phyloP scores from a whole-genome alignment of 495 filamentous ascomycete genomes.

The Penicillium pancosmium region DNA sequence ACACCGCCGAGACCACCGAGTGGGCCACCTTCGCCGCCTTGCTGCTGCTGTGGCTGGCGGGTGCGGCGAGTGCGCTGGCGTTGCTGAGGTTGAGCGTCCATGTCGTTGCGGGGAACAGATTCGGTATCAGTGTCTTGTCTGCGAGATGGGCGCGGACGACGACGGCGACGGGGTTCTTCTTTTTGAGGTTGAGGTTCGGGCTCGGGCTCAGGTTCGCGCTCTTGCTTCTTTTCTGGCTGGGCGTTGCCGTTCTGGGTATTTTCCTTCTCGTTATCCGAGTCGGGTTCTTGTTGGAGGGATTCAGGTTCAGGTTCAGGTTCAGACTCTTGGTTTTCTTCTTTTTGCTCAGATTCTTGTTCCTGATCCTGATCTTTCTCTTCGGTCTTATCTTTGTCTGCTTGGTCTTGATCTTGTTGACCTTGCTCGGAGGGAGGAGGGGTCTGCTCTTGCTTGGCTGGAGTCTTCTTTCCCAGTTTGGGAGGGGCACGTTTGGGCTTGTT shows the following conservation, averaged over 20 bases:
- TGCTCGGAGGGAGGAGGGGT: slow-evolving; percentile 34
- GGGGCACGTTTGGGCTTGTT: slow-evolving; percentile 35
- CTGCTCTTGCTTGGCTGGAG: slow-evolving; percentile 40
- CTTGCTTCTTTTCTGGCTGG: slow-evolving; percentile 1
- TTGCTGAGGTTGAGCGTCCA: slow-evolving; percentile 40
- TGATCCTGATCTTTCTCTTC: slow-evolving; percentile 24
- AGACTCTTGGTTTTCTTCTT: slow-evolving; percentile 16
- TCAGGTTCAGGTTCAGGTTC: slow-evolving; percentile 13
- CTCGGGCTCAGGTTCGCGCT: slow-evolving; percentile 26
- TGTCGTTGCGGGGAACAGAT: slow-evolving; percentile 39
- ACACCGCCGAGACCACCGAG: slow-evolving; percentile 62
- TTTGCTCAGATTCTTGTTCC: slow-evolving; percentile 21
- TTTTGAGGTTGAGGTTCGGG: slow-evolving; percentile 31
- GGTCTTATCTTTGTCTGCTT: slow-evolving; percentile 15
- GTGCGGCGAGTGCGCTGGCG: slow-evolving; percentile 42
- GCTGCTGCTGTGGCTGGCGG: slow-evolving; percentile 34
- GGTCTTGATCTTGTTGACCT: slow-evolving; percentile 26
- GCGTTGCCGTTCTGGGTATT: slow-evolving; percentile 20
- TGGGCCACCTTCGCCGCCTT: slow-evolving; percentile 49
- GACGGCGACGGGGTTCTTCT: slow-evolving; percentile 31
- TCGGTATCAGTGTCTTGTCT: slow-evolving; percentile 43
- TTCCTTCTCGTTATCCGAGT: slow-evolving; percentile 21
- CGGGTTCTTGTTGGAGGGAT: slow-evolving; percentile 22
- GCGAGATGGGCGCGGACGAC: slow-evolving; percentile 29
- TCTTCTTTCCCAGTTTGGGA: slow-evolving; percentile 39